Base-by-base conservation (phyloP, 78 protist species). In the Dictyostelium intermedium region DNA sequence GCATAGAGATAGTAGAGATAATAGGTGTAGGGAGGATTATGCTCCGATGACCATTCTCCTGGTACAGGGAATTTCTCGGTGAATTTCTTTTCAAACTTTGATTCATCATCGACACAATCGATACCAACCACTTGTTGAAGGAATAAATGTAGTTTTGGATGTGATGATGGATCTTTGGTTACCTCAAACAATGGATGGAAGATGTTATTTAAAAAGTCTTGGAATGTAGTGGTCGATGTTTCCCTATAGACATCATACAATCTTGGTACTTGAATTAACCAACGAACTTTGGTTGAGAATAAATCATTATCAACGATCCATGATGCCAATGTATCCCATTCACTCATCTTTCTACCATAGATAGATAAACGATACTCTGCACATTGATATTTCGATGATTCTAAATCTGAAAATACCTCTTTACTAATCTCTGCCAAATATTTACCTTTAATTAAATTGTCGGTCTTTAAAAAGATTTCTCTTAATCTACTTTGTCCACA, bases 21-120 rank as follows among this genome's bases (percentile, higher is more conserved):
- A 89, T 98, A 98, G 45, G 98, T 53, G 91, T 98, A 99, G 20
- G 99, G 99, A 61, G 99, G 99, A 93, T 99, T 98, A 60, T 84
- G 83, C 32, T 27, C 79, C 20, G 45, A 2, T n/a, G 60, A 50
- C 99, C 99, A 99, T 32, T 95, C 96, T 34, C 35, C 25, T 37
- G 99, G 99, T 6, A 30, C 74, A 18, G 96, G 91, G 94, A 76
- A 91, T 47, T 78, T 91, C 39, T 45, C 56, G 25, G 86, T 85
- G 83, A 87, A 92, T 80, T 83, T 82, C 69, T 53, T 83, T 91
- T 98, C 99, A n/a, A 95, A 97, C 63, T 87, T 97, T 14, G 92
- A 63, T 83, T 99, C 99, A 95, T 99, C 99, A 66, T 99, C 99
- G 4, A 99, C 99, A 45, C 95, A 81, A 89, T 99, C 99, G 74